Percentiles rank a stretch among this genome's conserved stretches.
Conservation (phyloP, 495 filamentous ascomycete species). For the Daldinia caldariorum region DNA sequence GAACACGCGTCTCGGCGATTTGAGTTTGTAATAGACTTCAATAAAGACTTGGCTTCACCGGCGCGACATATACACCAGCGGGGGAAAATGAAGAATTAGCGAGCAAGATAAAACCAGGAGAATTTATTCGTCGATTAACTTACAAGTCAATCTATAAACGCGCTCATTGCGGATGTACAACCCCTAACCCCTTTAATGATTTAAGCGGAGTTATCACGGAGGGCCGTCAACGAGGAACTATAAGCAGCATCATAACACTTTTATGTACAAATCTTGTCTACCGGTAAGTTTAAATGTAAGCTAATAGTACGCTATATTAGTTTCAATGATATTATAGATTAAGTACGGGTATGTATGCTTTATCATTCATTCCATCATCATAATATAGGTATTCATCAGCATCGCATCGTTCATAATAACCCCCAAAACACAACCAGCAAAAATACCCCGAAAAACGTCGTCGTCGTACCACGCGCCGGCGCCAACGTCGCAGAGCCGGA, state of each 20-base stretch:
- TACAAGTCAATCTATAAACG: background rate
- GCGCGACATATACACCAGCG: background rate
- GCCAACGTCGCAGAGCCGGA: background rate
- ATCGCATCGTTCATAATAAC: slow-evolving; percentile 8
- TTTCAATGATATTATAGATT: no score
- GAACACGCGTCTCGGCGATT: background rate
- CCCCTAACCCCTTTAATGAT: no score
- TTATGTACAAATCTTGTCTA: no score
- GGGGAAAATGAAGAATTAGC: background rate
- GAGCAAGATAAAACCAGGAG: background rate
- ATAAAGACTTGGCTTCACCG: background rate
- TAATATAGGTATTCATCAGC: background rate
- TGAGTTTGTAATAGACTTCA: no score
- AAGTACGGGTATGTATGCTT: no score
- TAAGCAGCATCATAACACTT: no score
- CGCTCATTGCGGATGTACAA: no score
- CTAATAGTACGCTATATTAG: no score
- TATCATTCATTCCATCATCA: background rate
- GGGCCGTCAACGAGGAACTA: no score
- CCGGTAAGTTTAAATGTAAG: background rate
- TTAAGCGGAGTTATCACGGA: no score
- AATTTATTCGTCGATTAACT: background rate
- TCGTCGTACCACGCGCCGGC: background rate
- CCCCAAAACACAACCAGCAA: background rate
- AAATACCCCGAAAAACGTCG: slow-evolving; percentile 6